A percentile compares a stretch with the other conserved stretches of the same genome.
These are phyloP conservation scores for Spinellus fusiger DNA, from an alignment of 192 early-diverging fungal species.

Conservation along the genomic window DNA sequence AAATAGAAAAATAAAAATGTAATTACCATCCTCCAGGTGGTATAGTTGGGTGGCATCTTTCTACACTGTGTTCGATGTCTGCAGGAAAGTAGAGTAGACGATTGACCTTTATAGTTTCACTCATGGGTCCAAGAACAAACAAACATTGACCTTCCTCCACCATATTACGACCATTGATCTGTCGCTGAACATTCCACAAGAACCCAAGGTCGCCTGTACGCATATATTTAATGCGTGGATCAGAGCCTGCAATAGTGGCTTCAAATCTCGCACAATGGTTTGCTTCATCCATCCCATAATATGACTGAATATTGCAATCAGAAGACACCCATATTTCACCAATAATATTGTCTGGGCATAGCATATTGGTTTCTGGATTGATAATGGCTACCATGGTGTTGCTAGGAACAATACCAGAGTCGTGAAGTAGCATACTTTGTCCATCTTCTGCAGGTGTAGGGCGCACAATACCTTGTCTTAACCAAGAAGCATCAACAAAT, in stretches of 20 bases:
- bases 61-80: slow-evolving; percentile 72
- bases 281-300: slow-evolving; percentile 34
- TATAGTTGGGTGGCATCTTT: slow-evolving; percentile 53
- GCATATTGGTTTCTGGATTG: slow-evolving; percentile 64
- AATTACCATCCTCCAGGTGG: slow-evolving; percentile 42
- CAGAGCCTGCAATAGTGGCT: slow-evolving; percentile 52
- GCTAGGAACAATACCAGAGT: slow-evolving; percentile 67
- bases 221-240: slow-evolving; percentile 57
- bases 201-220: slow-evolving; percentile 83
- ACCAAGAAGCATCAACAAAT: slow-evolving; percentile 53
- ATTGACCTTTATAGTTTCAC: slow-evolving; percentile 65
- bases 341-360: slow-evolving; percentile 62
- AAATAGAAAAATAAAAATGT: neutral
- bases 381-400: slow-evolving; percentile 83
- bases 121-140: slow-evolving; percentile 71
- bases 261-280: slow-evolving; percentile 33
- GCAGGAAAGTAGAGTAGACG: slow-evolving; percentile 67
- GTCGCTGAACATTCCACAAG: slow-evolving; percentile 59
- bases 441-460: slow-evolving; percentile 46
- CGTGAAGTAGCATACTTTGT: slow-evolving; percentile 54
- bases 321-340: slow-evolving; percentile 87
- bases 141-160: slow-evolving; percentile 59
- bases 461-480: slow-evolving; percentile 63
- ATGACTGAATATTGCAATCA: slow-evolving; percentile 46
- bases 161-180: slow-evolving; percentile 23